phyloP scores from a whole-genome alignment of 2,329 filamentous ascomycete genomes.

The Verticillium longisporum region DNA sequence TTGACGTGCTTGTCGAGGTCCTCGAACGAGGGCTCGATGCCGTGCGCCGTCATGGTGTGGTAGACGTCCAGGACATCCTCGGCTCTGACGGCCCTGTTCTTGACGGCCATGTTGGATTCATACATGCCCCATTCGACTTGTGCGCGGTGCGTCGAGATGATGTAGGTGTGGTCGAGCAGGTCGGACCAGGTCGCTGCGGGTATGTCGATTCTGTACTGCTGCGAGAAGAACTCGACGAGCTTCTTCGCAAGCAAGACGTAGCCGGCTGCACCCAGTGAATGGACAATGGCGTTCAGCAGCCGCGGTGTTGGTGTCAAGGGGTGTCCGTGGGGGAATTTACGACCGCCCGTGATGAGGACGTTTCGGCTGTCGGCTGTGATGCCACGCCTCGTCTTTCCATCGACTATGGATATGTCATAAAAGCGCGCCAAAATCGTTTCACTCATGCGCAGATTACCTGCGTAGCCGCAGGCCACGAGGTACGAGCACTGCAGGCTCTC shows the following conservation, averaged over 20 bases:
- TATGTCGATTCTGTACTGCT: conserved; percentile 51
- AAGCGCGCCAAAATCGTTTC: conserved; percentile 2
- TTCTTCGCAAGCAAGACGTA: conserved; percentile 52
- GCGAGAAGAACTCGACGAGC: conserved; percentile 56
- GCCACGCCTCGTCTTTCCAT: background rate
- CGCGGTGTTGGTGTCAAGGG: conserved; percentile 50
- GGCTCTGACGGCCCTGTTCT: conserved; percentile 25
- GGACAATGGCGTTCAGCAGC: conserved; percentile 60
- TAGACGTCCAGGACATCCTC: conserved; percentile 47
- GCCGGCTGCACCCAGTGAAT: conserved; percentile 61
- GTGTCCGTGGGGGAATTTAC: conserved; percentile 35
- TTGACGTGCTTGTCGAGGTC: conserved; percentile 43
- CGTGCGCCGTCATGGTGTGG: conserved; percentile 52
- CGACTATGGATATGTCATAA: background rate
- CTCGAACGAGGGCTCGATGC: conserved; percentile 47
- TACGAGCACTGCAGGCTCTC: conserved; percentile 6
- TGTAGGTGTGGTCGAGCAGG: conserved; percentile 60
- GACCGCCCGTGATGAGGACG: conserved; percentile 23
- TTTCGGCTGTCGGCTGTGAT: conserved; percentile 9
- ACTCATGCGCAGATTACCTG: conserved; percentile 5
- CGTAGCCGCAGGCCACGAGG: conserved; percentile 6
- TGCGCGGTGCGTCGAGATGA: conserved; percentile 35
- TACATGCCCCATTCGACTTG: conserved; percentile 27
- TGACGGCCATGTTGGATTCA: conserved; percentile 11
- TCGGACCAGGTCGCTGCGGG: conserved; percentile 55